These are phyloP conservation scores for Coemansia javaensis DNA, from an alignment of 192 early-diverging fungal genomes.

Conservation along the genomic window DNA sequence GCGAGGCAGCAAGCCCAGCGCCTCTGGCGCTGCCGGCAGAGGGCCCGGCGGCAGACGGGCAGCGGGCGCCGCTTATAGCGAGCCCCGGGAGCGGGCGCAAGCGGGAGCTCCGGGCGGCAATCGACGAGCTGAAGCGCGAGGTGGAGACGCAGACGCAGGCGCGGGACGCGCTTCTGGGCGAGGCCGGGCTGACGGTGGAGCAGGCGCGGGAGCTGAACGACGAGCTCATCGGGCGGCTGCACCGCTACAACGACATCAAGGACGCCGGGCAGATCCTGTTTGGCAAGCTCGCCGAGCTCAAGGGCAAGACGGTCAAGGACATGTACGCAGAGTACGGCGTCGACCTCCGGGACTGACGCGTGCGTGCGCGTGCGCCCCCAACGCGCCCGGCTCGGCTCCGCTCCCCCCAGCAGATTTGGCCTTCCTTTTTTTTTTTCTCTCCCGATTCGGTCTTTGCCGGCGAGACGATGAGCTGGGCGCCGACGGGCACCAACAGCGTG, in stretches of 20 bases:
- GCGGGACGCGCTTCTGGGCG: slow-evolving; percentile 9
- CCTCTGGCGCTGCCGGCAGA: too few species aligned
- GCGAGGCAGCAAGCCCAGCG: too few species aligned
- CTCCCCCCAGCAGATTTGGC: too few species aligned
- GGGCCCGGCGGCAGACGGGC: too few species aligned
- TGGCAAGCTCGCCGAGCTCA: slow-evolving; percentile 44
- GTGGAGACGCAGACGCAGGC: slow-evolving; percentile 9
- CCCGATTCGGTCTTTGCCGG: not conserved
- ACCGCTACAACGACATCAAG: slow-evolving; percentile 48
- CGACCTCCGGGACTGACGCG: slow-evolving; percentile 12
- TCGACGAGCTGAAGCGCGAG: slow-evolving; percentile 9
- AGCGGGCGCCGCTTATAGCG: too few species aligned
- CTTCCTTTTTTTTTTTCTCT: slow-evolving; percentile 3
- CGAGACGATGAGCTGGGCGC: slow-evolving; percentile 36
- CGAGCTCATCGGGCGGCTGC: slow-evolving; percentile 34
- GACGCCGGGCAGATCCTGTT: slow-evolving; percentile 44
- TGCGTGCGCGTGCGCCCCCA: too few species aligned
- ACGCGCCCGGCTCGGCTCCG: too few species aligned
- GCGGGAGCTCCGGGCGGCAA: slow-evolving; percentile 12
- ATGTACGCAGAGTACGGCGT: slow-evolving; percentile 33
- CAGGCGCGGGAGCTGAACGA: slow-evolving; percentile 25
- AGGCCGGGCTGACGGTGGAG: slow-evolving; percentile 15
- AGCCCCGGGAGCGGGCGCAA: slow-evolving; percentile 15
- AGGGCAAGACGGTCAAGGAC: slow-evolving; percentile 43
- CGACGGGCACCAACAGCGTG: slow-evolving; percentile 47